These are phyloP conservation scores for Cladophialophora bantiana DNA, from an alignment of 2,329 filamentous ascomycete genomes.

Conservation along the genomic window DNA sequence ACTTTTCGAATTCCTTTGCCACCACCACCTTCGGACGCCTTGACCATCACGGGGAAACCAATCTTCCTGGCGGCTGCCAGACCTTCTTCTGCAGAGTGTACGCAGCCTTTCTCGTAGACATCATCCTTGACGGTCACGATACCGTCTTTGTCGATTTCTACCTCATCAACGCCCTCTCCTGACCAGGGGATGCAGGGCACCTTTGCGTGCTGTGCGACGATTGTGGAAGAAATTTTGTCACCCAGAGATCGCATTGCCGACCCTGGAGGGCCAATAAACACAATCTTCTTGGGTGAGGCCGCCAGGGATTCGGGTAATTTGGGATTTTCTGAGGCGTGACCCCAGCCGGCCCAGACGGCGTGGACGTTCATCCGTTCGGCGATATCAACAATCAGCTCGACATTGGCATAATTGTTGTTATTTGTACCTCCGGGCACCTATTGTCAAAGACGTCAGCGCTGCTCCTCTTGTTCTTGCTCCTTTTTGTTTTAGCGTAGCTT, in stretches of 20 bases:
- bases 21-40: slow-evolving; percentile 98
- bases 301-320: slow-evolving; percentile 95
- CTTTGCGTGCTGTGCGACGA: slow-evolving; percentile 94
- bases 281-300: slow-evolving; percentile 96
- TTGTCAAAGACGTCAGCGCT: slow-evolving; percentile 23
- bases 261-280: slow-evolving; percentile 97
- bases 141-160: slow-evolving; percentile 77
- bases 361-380: slow-evolving; percentile 98
- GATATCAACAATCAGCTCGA: slow-evolving; percentile 98
- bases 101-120: slow-evolving; percentile 89
- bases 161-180: slow-evolving; percentile 84
- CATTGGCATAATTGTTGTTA: slow-evolving; percentile 99
- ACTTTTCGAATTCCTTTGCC: slow-evolving; percentile 99
- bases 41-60: slow-evolving; percentile 99
- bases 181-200: slow-evolving; percentile 99
- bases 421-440: slow-evolving; percentile 95
- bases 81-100: slow-evolving; percentile 87
- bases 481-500: slow-evolving; percentile 11
- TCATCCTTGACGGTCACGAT: slow-evolving; percentile 92
- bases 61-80: slow-evolving; percentile 85
- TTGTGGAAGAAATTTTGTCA: slow-evolving; percentile 99
- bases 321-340: slow-evolving; percentile 98
- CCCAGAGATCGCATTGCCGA: slow-evolving; percentile 98
- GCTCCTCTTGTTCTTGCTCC: slow-evolving; percentile 15
- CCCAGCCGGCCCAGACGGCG: slow-evolving; percentile 99